Evolutionary conservation across 1,284 basidiomycete genomes (phyloP).

Genomic region (Singerocomus inundabilis): DNA sequence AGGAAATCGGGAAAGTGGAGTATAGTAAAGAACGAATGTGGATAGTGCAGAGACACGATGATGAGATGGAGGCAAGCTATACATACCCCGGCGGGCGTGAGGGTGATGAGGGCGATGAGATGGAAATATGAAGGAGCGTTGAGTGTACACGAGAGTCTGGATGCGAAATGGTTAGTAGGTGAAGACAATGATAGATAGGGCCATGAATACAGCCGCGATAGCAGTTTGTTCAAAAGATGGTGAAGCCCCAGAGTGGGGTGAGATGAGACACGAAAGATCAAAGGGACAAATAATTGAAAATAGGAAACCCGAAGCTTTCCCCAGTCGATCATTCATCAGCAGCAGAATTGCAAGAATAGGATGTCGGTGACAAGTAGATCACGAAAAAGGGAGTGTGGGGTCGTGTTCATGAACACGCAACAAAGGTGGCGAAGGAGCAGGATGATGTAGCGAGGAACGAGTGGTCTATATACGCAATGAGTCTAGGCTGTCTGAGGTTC

Average conservation of each 20-base stretch:
- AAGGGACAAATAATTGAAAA: not conserved
- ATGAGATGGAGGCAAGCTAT: not conserved
- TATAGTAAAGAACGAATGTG: constrained; percentile 5
- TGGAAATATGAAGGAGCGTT: constrained; percentile 10
- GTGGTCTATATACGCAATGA: constrained; percentile 6
- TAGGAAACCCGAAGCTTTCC: not conserved
- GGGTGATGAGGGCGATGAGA: not conserved
- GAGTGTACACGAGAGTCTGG: not conserved
- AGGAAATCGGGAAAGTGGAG: not conserved
- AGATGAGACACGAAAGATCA: not conserved
- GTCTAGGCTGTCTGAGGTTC: not conserved
- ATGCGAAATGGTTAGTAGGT: constrained; percentile 1
- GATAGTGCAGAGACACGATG: not conserved
- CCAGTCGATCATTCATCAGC: constrained; percentile 1
- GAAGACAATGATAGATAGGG: not conserved
- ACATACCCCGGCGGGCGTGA: constrained; percentile 7
- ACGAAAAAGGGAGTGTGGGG: not conserved
- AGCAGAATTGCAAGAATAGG: not conserved
- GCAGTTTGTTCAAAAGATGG: not conserved
- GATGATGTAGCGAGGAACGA: not conserved
- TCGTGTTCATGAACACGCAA: not conserved
- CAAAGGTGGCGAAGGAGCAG: constrained; percentile 5
- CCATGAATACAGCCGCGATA: not conserved
- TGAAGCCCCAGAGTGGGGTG: not conserved
- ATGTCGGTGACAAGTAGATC: not conserved